Percentiles rank a stretch among this genome's conserved stretches.
Conservation (phyloP, 2,329 filamentous ascomycete genomes). For the Chaetomium globosum region DNA sequence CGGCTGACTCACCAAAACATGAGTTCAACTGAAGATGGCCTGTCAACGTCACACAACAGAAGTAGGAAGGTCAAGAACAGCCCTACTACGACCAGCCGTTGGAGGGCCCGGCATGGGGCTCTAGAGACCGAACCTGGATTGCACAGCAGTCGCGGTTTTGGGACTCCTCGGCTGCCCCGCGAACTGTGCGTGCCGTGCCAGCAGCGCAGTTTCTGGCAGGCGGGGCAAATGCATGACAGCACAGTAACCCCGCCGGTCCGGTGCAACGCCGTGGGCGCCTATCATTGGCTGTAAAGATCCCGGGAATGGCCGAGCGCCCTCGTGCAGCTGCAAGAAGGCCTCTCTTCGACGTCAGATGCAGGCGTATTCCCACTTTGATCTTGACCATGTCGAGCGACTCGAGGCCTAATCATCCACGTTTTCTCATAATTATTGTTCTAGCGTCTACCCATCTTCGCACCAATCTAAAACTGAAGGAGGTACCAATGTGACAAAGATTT, state of each 20-base stretch:
- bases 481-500: neutral
- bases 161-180: too few species aligned
- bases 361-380: neutral
- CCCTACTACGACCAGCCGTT: too few species aligned
- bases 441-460: neutral
- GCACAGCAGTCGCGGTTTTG: too few species aligned
- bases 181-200: too few species aligned
- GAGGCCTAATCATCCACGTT: neutral
- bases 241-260: neutral
- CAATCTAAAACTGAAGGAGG: neutral
- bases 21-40: too few species aligned
- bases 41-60: too few species aligned
- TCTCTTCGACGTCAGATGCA: constrained; percentile 17
- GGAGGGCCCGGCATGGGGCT: too few species aligned
- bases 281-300: constrained; percentile 20
- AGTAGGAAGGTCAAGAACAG: too few species aligned
- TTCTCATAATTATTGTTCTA: neutral
- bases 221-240: neutral
- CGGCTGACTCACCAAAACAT: too few species aligned
- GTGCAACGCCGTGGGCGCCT: neutral
- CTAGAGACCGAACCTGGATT: too few species aligned
- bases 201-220: neutral
- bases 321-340: constrained; percentile 8
- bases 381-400: neutral
- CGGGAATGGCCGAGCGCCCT: constrained; percentile 27